phyloP scores from a whole-genome alignment of 257 asterid genomes.

The Nicotiana benthamiana region DNA sequence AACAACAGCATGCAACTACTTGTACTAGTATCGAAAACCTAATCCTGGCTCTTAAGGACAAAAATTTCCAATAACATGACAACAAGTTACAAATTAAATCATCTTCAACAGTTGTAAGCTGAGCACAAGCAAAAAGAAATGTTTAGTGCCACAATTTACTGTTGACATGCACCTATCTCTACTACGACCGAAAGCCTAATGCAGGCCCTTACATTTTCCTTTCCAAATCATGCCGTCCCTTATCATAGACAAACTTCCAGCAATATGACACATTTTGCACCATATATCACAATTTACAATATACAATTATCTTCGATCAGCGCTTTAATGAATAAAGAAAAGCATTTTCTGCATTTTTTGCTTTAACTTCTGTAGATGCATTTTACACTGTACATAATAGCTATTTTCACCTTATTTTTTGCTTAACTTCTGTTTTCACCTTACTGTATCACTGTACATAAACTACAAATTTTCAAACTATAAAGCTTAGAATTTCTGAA shows the following conservation, averaged over 20 bases:
- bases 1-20: neutral
- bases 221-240: neutral
- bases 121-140: neutral
- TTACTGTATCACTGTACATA: neutral
- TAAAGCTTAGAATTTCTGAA: neutral
- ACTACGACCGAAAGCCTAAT: neutral
- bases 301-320: neutral
- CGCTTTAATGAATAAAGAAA: neutral
- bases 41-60: neutral
- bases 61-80: too few species aligned
- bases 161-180: neutral
- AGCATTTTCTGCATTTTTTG: neutral
- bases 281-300: neutral
- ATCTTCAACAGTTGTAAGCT: neutral
- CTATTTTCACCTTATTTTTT: neutral
- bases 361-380: neutral
- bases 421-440: neutral
- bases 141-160: neutral
- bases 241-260: neutral
- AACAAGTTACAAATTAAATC: neutral
- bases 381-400: neutral
- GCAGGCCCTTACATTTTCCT: neutral
- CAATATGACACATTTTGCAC: neutral
- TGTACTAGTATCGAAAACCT: neutral
- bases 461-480: neutral